These are phyloP conservation scores for Pisolithus tinctorius DNA, from an alignment of 768 basidiomycete species.

Conservation along the genomic window DNA sequence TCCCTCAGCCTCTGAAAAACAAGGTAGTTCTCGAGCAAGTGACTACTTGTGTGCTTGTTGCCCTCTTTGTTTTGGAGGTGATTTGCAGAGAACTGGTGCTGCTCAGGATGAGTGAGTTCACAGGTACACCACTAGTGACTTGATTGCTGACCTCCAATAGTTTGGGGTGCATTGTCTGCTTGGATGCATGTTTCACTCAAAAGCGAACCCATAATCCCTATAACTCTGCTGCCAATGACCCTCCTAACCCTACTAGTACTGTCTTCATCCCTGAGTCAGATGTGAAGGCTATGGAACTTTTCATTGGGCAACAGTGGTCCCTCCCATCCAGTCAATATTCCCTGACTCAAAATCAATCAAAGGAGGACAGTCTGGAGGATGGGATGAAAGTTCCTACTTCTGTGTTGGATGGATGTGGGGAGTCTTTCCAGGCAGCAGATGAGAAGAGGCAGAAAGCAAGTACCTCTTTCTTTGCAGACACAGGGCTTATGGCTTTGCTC, in stretches of 20 bases:
- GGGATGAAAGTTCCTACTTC: slow-evolving; percentile 22
- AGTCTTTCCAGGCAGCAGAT: slow-evolving; percentile 20
- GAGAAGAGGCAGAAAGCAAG: slow-evolving; percentile 14
- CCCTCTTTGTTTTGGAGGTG: slow-evolving; percentile 3
- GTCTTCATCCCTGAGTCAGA: too few relatives aligned
- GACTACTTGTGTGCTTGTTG: slow-evolving; percentile 16
- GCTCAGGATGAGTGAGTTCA: neutral
- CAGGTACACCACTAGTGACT: neutral
- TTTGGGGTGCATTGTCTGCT: slow-evolving; percentile 23
- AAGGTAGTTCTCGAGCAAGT: slow-evolving; percentile 5
- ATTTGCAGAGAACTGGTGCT: neutral
- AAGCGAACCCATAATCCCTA: slow-evolving; percentile 14
- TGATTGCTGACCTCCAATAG: slow-evolving; percentile 4
- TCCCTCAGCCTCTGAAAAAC: neutral
- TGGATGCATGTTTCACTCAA: slow-evolving; percentile 31
- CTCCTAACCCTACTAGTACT: neutral
- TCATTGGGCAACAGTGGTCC: neutral
- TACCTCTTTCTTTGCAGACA: slow-evolving; percentile 9
- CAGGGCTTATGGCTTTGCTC: slow-evolving; percentile 12
- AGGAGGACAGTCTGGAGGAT: slow-evolving; percentile 10
- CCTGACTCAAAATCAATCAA: neutral
- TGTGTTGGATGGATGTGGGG: slow-evolving; percentile 27
- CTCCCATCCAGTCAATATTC: neutral
- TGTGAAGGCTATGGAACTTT: slow-evolving; percentile 13
- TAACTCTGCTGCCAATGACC: slow-evolving; percentile 1